phyloP scores from a whole-genome alignment of 495 filamentous ascomycete species.

The Penicillium argentinense region DNA sequence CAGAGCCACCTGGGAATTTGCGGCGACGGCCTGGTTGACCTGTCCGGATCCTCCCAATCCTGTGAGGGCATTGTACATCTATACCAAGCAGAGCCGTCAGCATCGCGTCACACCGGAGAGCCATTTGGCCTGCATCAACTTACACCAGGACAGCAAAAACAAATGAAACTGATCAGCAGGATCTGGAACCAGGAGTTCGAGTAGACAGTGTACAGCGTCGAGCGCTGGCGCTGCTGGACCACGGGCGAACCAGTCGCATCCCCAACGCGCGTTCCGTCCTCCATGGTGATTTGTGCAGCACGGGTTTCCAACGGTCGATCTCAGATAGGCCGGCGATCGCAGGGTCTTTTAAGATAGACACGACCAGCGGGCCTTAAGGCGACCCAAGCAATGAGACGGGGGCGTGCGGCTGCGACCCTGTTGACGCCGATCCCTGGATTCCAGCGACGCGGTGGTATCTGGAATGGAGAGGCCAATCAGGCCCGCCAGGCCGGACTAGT shows the following conservation, averaged over 20 bases:
- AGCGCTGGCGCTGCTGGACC: conserved; percentile 3
- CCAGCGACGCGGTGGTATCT: conserved; percentile 9
- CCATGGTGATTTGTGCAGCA: conserved; percentile 9
- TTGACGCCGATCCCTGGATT: conserved; percentile 13
- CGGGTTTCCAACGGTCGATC: neutral
- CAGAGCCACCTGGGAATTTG: conserved; percentile 43
- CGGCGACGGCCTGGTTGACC: conserved; percentile 39
- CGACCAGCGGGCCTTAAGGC: neutral
- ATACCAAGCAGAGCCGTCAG: neutral
- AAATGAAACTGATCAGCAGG: conserved; percentile 57
- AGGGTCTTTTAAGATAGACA: neutral
- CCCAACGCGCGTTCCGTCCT: conserved; percentile 4
- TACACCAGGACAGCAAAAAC: conserved; percentile 76
- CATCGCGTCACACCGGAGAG: neutral
- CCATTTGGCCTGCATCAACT: conserved; percentile 9
- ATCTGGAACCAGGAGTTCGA: conserved; percentile 45
- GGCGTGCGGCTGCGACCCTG: conserved; percentile 1
- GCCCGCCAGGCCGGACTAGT: neutral
- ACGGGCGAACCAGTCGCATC: neutral
- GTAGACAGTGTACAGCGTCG: conserved; percentile 24
- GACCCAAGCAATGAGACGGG: neutral
- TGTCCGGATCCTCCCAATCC: conserved; percentile 59
- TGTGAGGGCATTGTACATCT: conserved; percentile 72
- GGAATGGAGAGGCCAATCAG: conserved; percentile 7
- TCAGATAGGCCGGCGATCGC: neutral